A percentile compares a stretch with the other conserved stretches of the same genome.
phyloP scores from a whole-genome alignment of 1,139 yeast species.

The Wickerhamomyces sp. region DNA sequence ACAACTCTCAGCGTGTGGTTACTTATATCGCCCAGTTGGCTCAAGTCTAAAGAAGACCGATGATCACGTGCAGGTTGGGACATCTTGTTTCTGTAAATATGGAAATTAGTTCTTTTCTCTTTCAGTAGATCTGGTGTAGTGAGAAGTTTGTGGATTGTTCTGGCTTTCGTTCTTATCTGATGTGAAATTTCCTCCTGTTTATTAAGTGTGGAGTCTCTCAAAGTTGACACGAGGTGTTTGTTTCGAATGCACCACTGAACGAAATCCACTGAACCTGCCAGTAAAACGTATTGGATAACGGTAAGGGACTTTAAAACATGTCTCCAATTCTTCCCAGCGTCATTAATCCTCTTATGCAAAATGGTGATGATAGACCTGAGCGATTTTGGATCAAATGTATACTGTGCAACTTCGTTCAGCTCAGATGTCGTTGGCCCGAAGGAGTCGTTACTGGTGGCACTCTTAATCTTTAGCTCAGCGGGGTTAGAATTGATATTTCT shows the following conservation, averaged over 20 bases:
- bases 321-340: conserved; percentile 95
- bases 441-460: conserved; percentile 88
- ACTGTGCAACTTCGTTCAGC: conserved; percentile 76
- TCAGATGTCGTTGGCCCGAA: conserved; percentile 79
- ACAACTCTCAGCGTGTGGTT: conserved; percentile 4
- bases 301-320: conserved; percentile 89
- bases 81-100: conserved; percentile 37
- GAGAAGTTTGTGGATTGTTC: conserved; percentile 29
- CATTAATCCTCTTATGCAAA: conserved; percentile 85
- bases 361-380: conserved; percentile 86
- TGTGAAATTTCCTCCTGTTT: conserved; percentile 87
- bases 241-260: conserved; percentile 90
- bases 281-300: conserved; percentile 77
- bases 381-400: conserved; percentile 64
- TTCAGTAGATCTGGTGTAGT: conserved; percentile 27
- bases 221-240: conserved; percentile 76
- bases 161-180: conserved; percentile 82
- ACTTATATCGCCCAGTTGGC: conserved; percentile 9
- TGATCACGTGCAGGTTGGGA: conserved; percentile 31
- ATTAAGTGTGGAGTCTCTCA: conserved; percentile 79
- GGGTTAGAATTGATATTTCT: conserved; percentile 89
- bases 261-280: conserved; percentile 87
- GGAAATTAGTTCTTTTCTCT: conserved; percentile 35
- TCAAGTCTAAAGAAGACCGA: conserved; percentile 19
- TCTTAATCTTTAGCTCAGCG: conserved; percentile 81